Base-by-base conservation (phyloP, 768 basidiomycete species). In the Trametes elegans region DNA sequence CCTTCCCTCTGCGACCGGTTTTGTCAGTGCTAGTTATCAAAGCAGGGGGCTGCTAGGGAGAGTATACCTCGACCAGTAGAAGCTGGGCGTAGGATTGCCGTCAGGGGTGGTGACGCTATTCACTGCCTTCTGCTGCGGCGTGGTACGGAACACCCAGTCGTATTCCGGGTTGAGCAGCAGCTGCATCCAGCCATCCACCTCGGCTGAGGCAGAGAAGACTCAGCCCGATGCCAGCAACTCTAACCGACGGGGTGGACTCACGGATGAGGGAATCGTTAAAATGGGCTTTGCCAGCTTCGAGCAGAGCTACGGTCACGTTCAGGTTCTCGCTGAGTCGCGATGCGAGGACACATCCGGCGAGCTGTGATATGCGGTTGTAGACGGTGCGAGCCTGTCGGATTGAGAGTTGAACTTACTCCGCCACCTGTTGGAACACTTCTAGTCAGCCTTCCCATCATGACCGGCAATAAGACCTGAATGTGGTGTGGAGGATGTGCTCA, bases 291-390 rank as follows among this genome's bases (percentile, higher is more conserved):
- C 70, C 70, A 0, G 70, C 66, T 47, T 72, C 70, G 46, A 72
- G 63, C 2, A 76, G 68, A 36, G 72, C 62, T 6, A 77, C 74
- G 9, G 66, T 62, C 49, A 67, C 66, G 28, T 63, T 51, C 2
- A 64, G 55, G 57, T 76, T 70, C 45, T 73, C 71, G 8, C 66
- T 60, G 28, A 79, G 62, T 26, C 76, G 62, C 5, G 64, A 63
- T 8, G 76, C 76, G n/a, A 77, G 63, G 5, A 71, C 70, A 21
- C 74, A 57, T n/a, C 77, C 76, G 3, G 73, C 71, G 9, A 62
- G 53, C 59, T 63, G 41, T n/a, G 4, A 41, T 13, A 6, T 28
- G 6, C 7, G 16, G 3, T 5, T 26, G 7, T 16, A 31, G 18
- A 13, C 18, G 14, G 3, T 18, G 29, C 9, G 10, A 21, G 27